Evolutionary conservation across 306 rosid genomes (phyloP), one percentile per base, ranked within the genome.

Genomic region (Cicer chorassanicum): DNA sequence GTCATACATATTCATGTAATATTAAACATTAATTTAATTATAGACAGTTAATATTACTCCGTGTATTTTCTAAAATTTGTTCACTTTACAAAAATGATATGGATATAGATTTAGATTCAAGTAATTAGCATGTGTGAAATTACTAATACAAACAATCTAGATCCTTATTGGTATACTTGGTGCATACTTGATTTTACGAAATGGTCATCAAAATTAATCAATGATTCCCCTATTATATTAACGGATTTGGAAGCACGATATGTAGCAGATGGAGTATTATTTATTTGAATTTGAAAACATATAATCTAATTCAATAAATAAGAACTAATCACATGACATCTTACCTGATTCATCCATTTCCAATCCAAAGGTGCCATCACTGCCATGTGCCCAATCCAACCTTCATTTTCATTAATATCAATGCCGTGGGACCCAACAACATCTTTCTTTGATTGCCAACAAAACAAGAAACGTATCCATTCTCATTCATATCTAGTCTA

Each of bases 401-500:
- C 11, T 24, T 24, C 40, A 57, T 57, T 24, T 57, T 57, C 5
- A 57, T 24, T 5, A 1, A 57, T 21, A 9, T 12, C 9, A 57
- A 57, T n/a, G 9, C 16, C 6, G 8, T 57, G 41, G 64, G 64
- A 24, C 64, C 61, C 64, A 24, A 5, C 41, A 57, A 5, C 4
- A 24, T 8, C 9, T 5, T 16, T 29, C 12, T 0, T 55, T 6
- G 57, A 0, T 68, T 15, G 72, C 80, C 72, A 16, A 29, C 77
- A 44, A 66, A 9, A 24, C 73, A 68, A 68, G 73, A n/a, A 80
- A 80, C 77, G 77, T 66, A 74, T 80, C 76, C 43, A 12, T 46
- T 73, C 45, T 16, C 65, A 3, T 8, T 65, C 69, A 2, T 36
- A 50, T 16, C 18, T 16, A 16, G 18, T 16, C 18, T 16, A 16